Evolutionary conservation across 2,329 filamentous ascomycete species (phyloP), one percentile per base, ranked within the genome.

Genomic region (Fusarium oligoseptatum): DNA sequence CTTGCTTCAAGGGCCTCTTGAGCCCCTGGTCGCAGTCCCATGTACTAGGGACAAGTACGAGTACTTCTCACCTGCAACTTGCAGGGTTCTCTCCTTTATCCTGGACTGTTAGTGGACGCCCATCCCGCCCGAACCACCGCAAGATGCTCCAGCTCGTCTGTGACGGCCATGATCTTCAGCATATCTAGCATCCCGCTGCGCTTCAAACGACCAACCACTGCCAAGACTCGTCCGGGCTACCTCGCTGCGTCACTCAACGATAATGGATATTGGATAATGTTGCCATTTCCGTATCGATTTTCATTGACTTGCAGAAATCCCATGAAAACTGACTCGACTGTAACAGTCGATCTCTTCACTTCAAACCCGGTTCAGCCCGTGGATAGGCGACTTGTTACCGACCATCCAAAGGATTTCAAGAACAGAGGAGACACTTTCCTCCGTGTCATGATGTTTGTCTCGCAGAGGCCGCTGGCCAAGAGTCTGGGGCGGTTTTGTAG

Each of bases 1-100:
- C 77, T 74, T 81, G 74, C 78, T 77, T 78, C 62, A 66, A 68
- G 71, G 65, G 68, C 72, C 74, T 73, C 71, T 66, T 70, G 56
- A 61, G 60, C 69, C 73, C 76, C 75, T 79, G 69, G 74, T 74
- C 62, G 34, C 61, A 50, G 73, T 62, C 64, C 76, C 71, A 75
- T 67, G 61, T 52, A 60, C 60, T 32, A 45, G 67, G 68, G 62
- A 67, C 63, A 77, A 65, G 76, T 76, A 75, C 56, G 45, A 29
- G 67, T 76, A 75, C 73, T 74, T 75, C 9, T 39, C 48, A 63
- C 52, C 61, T 73, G 68, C 55, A 56, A 48, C 43, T 62, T 55
- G 70, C 60, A 52, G 64, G 73, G 71, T 73, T 65, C 60, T 70
- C 36, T 48, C 32, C 64, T 65, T 72, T 22, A 74, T 62, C 73